Percentiles rank a stretch among this genome's conserved stretches.
Conservation (phyloP, 805 yeast species). For the Barnettozyma populi region DNA sequence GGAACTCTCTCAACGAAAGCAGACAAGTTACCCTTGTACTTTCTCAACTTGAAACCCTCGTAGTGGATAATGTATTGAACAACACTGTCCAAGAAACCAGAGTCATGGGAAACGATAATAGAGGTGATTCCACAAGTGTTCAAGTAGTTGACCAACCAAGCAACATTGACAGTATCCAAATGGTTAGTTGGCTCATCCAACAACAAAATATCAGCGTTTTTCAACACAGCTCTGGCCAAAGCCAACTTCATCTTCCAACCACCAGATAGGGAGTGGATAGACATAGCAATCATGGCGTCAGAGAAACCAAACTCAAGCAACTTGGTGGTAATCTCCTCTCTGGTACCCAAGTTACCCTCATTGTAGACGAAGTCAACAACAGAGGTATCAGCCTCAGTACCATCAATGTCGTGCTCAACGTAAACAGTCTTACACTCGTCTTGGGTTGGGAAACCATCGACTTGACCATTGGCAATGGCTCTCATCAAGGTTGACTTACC, state of each 20-base stretch:
- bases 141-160: constrained; percentile 99
- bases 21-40: constrained; percentile 99
- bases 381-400: constrained; percentile 93
- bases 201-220: constrained; percentile 95
- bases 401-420: constrained; percentile 99
- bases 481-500: constrained; percentile 99
- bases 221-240: constrained; percentile 97
- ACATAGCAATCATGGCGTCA: constrained; percentile 89
- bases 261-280: constrained; percentile 96
- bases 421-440: constrained; percentile 98
- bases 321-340: constrained; percentile 65
- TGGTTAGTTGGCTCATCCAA: constrained; percentile 99
- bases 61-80: constrained; percentile 98
- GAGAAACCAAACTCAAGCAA: constrained; percentile 89
- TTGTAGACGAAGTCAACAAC: constrained; percentile 88
- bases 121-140: constrained; percentile 98
- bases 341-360: constrained; percentile 63
- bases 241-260: constrained; percentile 99
- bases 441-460: constrained; percentile 99
- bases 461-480: constrained; percentile 96
- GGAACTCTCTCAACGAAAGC: constrained; percentile 99
- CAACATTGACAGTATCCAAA: constrained; percentile 99
- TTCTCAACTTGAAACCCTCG: constrained; percentile 99
- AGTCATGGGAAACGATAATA: constrained; percentile 97
- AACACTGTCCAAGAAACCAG: constrained; percentile 97